Conservation (phyloP, 441 rosid species). For the Sinapis alba region DNA sequence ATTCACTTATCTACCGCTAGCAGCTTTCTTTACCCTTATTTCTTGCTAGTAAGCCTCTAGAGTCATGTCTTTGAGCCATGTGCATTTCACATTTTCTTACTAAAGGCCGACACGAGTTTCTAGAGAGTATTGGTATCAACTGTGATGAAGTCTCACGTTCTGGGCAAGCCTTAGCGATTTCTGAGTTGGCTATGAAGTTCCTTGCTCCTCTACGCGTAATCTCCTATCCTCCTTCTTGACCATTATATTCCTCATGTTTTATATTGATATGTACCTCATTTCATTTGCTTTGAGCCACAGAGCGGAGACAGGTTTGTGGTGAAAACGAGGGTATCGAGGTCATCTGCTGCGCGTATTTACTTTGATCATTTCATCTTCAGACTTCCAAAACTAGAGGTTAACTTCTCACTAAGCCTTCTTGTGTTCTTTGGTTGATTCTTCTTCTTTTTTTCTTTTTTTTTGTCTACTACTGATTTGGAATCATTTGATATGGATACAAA, state of each 20-base stretch:
- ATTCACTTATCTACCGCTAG: too few species aligned
- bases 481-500: not conserved
- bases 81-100: not conserved
- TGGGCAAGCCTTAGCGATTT: slow-evolving; percentile 60
- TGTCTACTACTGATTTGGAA: not conserved
- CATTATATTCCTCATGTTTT: not conserved
- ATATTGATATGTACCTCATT: not conserved
- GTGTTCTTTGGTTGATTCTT: not conserved
- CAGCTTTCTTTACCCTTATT: not conserved
- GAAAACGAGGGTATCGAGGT: slow-evolving; percentile 58
- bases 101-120: slow-evolving; percentile 71
- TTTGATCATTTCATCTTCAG: slow-evolving; percentile 67
- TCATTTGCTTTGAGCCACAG: slow-evolving; percentile 42
- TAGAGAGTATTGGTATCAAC: slow-evolving; percentile 63
- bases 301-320: slow-evolving; percentile 72
- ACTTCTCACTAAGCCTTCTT: slow-evolving; percentile 1
- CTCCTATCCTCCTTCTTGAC: not conserved
- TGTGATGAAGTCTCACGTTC: slow-evolving; percentile 69
- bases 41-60: not conserved
- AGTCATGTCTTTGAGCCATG: not conserved
- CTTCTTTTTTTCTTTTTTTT: too few species aligned
- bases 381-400: slow-evolving; percentile 72
- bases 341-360: slow-evolving; percentile 66
- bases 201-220: slow-evolving; percentile 71
- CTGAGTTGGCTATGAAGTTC: slow-evolving; percentile 72